A percentile compares a stretch with the other conserved stretches of the same genome.
Conservation (phyloP, 139 green algal genomes). For the Chlamydomonas sp. region DNA sequence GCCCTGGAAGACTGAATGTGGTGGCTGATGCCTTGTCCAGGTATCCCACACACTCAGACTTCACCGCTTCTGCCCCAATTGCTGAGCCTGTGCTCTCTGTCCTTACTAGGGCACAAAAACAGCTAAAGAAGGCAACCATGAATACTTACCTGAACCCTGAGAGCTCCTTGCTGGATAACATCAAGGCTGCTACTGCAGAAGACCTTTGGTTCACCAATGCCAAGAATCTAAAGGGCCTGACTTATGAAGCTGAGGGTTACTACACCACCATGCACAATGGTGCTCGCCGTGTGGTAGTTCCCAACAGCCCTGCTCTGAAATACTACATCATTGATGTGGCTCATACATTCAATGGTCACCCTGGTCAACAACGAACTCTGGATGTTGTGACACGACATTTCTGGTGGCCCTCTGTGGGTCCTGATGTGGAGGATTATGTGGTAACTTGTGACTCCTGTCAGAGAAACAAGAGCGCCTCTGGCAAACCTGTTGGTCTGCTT, state of each 20-base stretch:
- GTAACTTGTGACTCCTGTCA: constrained; percentile 15
- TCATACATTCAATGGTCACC: not conserved
- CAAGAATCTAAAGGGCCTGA: not conserved
- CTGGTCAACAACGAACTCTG: not conserved
- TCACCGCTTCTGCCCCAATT: not conserved
- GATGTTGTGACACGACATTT: not conserved
- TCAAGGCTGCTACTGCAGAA: not conserved
- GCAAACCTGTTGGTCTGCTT: not conserved
- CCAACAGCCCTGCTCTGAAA: not conserved
- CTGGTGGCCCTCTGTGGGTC: not conserved
- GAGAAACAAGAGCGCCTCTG: not conserved
- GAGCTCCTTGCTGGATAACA: not conserved
- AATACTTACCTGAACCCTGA: not conserved
- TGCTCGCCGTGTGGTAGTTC: not conserved
- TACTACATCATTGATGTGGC: not conserved
- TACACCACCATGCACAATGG: not conserved
- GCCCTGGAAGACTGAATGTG: not conserved
- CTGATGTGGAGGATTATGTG: not conserved
- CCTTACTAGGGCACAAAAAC: not conserved
- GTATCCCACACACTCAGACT: not conserved
- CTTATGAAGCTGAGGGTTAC: not conserved
- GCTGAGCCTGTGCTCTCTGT: not conserved
- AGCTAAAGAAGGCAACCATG: too few relatives aligned
- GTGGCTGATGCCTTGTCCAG: not conserved
- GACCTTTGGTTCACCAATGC: not conserved